Evolutionary conservation across 192 early-diverging fungal genomes (phyloP), one percentile per base, ranked within the genome.

Genomic region (Mortierella hygrophila): DNA sequence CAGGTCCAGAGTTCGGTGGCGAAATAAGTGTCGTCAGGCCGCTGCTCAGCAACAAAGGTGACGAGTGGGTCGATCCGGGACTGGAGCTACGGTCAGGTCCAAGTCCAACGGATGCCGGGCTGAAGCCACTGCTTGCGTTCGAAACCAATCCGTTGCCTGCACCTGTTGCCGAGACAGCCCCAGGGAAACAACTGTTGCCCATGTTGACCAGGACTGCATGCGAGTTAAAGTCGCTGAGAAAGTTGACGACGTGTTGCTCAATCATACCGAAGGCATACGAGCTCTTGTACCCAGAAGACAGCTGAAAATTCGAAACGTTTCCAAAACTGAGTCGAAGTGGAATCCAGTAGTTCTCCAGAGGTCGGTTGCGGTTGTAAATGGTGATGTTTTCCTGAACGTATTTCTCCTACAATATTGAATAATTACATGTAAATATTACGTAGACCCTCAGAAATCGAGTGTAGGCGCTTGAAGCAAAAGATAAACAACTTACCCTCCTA

Each of bases 331-430:
- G 85, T 41, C 91, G 89, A 21, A 96, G 68, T 1, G 90, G 90
- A 26, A 96, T 90, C 88, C 90, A 94, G 75, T 92, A 90, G 77
- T 93, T 93, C 81, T 96, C 95, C 32, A 90, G 81, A 8, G 94
- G 95, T 63, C 94, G 81, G 21, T 91, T 90, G 47, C 88, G 88
- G 80, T 95, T 95, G 84, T 95, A 95, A 4, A 96, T 80, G 15
- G 93, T 94, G 23, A 96, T 85, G 80, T 95, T 93, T 78, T 96
- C 94, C 76, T 94, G 89, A 29, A 95, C 87, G 79, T 95, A 96
- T 74, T 93, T 94, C 76, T 95, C 93, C 94, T 96, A 76, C 4
- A 69, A 52, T 49, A 8, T 18, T 70, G 55, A 49, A 37, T 6
- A 20, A 18, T 18, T 11, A 52, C 3, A 16, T 52, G 18, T 52